These are phyloP conservation scores for Amesomyces nigricolor DNA, from an alignment of 2,329 filamentous ascomycete species.

Conservation along the genomic window DNA sequence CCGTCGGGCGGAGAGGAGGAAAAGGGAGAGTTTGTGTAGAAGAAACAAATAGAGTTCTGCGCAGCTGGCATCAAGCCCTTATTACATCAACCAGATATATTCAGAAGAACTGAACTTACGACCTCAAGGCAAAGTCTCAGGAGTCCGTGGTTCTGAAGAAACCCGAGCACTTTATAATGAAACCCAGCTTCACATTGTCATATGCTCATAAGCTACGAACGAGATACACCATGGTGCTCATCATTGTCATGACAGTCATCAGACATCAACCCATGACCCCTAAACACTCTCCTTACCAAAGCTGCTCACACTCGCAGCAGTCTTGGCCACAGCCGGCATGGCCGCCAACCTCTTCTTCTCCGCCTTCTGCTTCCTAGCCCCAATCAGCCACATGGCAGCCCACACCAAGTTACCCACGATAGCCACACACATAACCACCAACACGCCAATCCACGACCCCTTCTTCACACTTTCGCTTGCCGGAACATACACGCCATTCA, in stretches of 20 bases:
- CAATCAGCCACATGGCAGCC: conserved; percentile 1
- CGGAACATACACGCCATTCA: neutral
- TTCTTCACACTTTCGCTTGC: neutral
- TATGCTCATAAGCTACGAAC: too few species aligned
- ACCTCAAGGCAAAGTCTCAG: too few species aligned
- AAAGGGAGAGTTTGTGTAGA: neutral
- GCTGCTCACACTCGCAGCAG: conserved; percentile 1
- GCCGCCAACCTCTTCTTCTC: neutral
- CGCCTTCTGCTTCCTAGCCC: neutral
- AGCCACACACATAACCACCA: conserved; percentile 11
- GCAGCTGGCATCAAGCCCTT: too few species aligned
- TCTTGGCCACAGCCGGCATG: neutral
- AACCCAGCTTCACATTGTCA: too few species aligned
- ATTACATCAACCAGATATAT: too few species aligned
- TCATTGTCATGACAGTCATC: too few species aligned
- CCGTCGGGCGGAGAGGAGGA: neutral
- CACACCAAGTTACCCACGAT: conserved; percentile 3
- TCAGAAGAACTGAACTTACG: too few species aligned
- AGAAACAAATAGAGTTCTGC: too few species aligned
- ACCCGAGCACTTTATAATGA: too few species aligned
- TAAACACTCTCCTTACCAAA: conserved; percentile 7
- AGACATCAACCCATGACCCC: too few species aligned
- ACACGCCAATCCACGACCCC: conserved; percentile 8
- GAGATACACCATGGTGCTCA: too few species aligned
- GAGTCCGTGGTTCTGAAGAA: too few species aligned